Evolutionary conservation across 768 basidiomycete species (phyloP).

Genomic region (Hericium coralloides): DNA sequence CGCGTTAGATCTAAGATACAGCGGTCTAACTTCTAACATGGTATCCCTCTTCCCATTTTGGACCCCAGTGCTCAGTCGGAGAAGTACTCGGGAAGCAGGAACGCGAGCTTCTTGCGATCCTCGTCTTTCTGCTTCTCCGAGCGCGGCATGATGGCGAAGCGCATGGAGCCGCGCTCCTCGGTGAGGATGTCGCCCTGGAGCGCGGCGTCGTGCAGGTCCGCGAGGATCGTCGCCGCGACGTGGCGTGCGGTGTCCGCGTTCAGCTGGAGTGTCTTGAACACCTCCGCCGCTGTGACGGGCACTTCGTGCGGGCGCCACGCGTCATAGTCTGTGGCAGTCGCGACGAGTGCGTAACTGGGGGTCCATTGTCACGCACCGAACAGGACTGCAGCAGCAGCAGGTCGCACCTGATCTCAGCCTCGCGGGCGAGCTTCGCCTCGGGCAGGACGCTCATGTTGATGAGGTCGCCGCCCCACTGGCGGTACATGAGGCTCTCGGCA

Average conservation of each 20-base stretch:
- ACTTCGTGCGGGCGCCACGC: conserved; percentile 80
- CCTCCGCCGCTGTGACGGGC: conserved; percentile 84
- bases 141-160: conserved; percentile 74
- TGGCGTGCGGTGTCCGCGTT: conserved; percentile 85
- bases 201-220: conserved; percentile 56
- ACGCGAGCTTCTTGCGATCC: conserved; percentile 62
- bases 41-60: not conserved
- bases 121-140: conserved; percentile 43
- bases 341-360: conserved; percentile 82
- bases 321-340: conserved; percentile 91
- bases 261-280: conserved; percentile 76
- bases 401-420: conserved; percentile 84
- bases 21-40: not conserved
- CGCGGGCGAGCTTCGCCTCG: conserved; percentile 93
- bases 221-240: conserved; percentile 61
- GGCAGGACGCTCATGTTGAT: conserved; percentile 98
- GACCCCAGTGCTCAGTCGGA: conserved; percentile 1
- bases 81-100: conserved; percentile 76
- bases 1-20: too few species aligned
- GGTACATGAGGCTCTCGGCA: conserved; percentile 92
- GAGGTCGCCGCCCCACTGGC: conserved; percentile 84
- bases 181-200: conserved; percentile 46
- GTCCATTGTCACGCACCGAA: not conserved
- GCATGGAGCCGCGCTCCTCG: conserved; percentile 77
- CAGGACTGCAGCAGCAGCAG: not conserved